Conservation (phyloP, 768 basidiomycete genomes). For the Pisolithus sp. region DNA sequence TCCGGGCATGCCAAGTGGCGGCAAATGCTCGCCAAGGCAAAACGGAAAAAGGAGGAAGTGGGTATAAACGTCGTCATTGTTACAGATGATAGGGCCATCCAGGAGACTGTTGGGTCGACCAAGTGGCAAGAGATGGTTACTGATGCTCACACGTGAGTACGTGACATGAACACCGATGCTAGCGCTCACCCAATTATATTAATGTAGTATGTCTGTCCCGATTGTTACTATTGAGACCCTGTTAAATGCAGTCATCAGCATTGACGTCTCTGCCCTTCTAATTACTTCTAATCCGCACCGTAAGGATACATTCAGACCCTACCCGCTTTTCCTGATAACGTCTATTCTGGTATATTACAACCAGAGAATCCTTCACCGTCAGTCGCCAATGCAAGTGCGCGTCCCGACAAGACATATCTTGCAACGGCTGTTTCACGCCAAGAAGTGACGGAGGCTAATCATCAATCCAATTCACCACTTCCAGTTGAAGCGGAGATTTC, state of each 20-base stretch:
- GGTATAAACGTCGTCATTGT: slow-evolving; percentile 47
- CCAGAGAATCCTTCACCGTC: slow-evolving; percentile 32
- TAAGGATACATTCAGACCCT: background rate
- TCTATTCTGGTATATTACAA: background rate
- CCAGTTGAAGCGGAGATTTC: slow-evolving; percentile 12
- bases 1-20: slow-evolving; percentile 45
- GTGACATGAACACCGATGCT: background rate
- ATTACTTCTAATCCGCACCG: slow-evolving; percentile 17
- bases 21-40: slow-evolving; percentile 44
- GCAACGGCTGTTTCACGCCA: slow-evolving; percentile 8
- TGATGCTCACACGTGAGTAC: slow-evolving; percentile 45
- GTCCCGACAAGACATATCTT: slow-evolving; percentile 44
- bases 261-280: slow-evolving; percentile 29
- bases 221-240: slow-evolving; percentile 44
- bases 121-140: slow-evolving; percentile 48
- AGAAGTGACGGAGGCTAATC: background rate
- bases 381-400: slow-evolving; percentile 46
- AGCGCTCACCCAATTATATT: slow-evolving; percentile 4
- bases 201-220: slow-evolving; percentile 33
- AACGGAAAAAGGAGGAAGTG: slow-evolving; percentile 38
- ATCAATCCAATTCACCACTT: slow-evolving; percentile 3
- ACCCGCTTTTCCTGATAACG: background rate
- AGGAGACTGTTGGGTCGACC: slow-evolving; percentile 45
- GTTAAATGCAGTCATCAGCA: slow-evolving; percentile 41
- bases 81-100: slow-evolving; percentile 41